phyloP scores from a whole-genome alignment of 352 stramenopile genomes.

The Phytophthora ohioensis region DNA sequence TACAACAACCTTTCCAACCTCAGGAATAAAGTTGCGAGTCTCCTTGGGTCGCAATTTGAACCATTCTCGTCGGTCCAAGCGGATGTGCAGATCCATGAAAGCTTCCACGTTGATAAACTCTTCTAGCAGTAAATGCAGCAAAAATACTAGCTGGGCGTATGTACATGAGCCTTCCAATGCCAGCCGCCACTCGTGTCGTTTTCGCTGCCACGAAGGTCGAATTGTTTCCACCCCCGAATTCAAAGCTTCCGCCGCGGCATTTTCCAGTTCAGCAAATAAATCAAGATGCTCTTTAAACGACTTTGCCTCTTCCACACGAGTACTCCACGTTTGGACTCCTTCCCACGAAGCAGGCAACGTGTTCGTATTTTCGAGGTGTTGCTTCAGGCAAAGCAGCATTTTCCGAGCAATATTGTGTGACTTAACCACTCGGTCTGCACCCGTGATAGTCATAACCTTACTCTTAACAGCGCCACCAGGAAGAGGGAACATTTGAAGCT shows the following conservation, averaged over 20 bases:
- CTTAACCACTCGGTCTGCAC: slow-evolving; percentile 51
- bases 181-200: slow-evolving; percentile 79
- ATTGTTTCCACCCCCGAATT: slow-evolving; percentile 63
- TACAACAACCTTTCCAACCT: slow-evolving; percentile 65
- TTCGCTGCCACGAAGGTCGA: slow-evolving; percentile 75
- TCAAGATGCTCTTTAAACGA: slow-evolving; percentile 46
- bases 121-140: slow-evolving; percentile 76
- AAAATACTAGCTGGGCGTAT: slow-evolving; percentile 76
- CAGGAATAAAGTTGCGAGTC: slow-evolving; percentile 79
- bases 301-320: slow-evolving; percentile 42
- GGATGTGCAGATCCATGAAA: slow-evolving; percentile 80
- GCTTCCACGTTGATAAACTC: slow-evolving; percentile 84
- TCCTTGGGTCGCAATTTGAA: slow-evolving; percentile 81
- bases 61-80: slow-evolving; percentile 80
- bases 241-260: slow-evolving; percentile 50
- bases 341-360: slow-evolving; percentile 65
- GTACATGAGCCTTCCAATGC: slow-evolving; percentile 69
- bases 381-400: slow-evolving; percentile 70
- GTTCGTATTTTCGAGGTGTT: slow-evolving; percentile 65
- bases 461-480: slow-evolving; percentile 58
- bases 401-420: slow-evolving; percentile 55
- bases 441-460: slow-evolving; percentile 56
- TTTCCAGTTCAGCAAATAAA: slow-evolving; percentile 72
- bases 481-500: slow-evolving; percentile 78
- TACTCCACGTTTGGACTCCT: slow-evolving; percentile 49